Conservation (phyloP, 495 filamentous ascomycete species). For the Amphirosellinia nigrospora region DNA sequence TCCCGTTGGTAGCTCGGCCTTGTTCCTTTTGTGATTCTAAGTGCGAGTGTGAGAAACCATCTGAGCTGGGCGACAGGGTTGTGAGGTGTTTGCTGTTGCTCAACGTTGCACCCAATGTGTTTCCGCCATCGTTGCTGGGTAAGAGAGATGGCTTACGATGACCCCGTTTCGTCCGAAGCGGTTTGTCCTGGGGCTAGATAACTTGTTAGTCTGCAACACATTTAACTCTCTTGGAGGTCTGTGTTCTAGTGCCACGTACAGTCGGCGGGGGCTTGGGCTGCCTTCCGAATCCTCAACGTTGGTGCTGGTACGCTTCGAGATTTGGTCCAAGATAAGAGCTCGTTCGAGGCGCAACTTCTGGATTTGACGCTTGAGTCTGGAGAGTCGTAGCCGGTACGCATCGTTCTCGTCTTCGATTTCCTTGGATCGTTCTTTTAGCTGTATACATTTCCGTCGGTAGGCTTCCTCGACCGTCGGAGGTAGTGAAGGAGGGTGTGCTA, state of each 20-base stretch:
- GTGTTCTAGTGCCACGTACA: conserved; percentile 55
- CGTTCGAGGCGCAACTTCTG: conserved; percentile 91
- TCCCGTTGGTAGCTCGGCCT: conserved; percentile 33
- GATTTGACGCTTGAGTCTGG: conserved; percentile 80
- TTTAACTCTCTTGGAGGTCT: conserved; percentile 23
- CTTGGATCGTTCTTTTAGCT: conserved; percentile 85
- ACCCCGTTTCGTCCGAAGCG: conserved; percentile 84
- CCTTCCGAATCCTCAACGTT: conserved; percentile 77
- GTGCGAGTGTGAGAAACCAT: conserved; percentile 50
- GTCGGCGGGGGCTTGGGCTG: conserved; percentile 75
- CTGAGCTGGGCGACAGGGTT: conserved; percentile 54
- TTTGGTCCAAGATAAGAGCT: conserved; percentile 86
- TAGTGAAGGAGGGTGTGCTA: conserved; percentile 66
- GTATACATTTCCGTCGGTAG: conserved; percentile 96
- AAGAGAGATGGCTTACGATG: conserved; percentile 61
- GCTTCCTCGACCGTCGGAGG: conserved; percentile 94
- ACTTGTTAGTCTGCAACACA: conserved; percentile 29
- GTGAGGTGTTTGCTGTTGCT: conserved; percentile 52
- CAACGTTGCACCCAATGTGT: conserved; percentile 42
- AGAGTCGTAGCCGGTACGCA: conserved; percentile 73
- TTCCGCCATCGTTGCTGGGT: conserved; percentile 39
- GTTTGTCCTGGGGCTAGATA: conserved; percentile 84
- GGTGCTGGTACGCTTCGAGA: conserved; percentile 83
- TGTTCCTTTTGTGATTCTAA: conserved; percentile 41
- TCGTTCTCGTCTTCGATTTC: conserved; percentile 93